Evolutionary conservation across 2,329 filamentous ascomycete genomes (phyloP).

Genomic region (Stenocarpella maydis): DNA sequence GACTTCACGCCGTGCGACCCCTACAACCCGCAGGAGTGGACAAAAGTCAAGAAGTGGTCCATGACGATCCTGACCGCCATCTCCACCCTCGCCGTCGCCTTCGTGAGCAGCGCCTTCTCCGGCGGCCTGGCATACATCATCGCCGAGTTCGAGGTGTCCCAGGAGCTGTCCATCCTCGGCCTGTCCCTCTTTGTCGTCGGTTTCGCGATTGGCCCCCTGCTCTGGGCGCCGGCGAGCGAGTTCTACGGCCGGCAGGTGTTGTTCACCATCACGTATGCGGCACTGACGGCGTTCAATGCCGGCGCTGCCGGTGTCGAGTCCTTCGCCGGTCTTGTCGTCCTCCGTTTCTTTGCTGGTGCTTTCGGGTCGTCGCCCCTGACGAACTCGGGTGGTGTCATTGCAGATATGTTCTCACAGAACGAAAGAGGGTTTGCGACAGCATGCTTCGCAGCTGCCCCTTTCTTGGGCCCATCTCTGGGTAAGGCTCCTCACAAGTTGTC

Average conservation of each 20-base stretch:
- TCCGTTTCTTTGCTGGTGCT: constrained; percentile 70
- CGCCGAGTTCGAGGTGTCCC: constrained; percentile 58
- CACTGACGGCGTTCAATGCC: constrained; percentile 68
- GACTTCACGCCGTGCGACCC: constrained; percentile 73
- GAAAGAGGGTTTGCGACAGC: constrained; percentile 66
- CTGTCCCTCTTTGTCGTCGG: constrained; percentile 49
- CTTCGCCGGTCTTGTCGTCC: constrained; percentile 65
- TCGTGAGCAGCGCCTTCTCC: constrained; percentile 74
- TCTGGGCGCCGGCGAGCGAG: constrained; percentile 49
- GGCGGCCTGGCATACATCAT: constrained; percentile 65
- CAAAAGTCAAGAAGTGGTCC: constrained; percentile 67
- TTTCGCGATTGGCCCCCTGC: constrained; percentile 36
- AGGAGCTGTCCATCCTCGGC: constrained; percentile 65
- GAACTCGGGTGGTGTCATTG: constrained; percentile 69
- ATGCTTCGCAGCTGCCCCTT: constrained; percentile 71
- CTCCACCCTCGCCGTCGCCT: constrained; percentile 73
- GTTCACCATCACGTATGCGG: constrained; percentile 64
- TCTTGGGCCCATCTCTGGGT: constrained; percentile 67
- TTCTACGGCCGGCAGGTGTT: constrained; percentile 67
- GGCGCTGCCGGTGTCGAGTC: constrained; percentile 65
- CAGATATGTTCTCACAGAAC: constrained; percentile 64
- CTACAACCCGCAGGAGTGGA: constrained; percentile 71
- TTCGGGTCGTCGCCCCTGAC: constrained; percentile 70
- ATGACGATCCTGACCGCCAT: constrained; percentile 70
- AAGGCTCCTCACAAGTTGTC: neutral